A percentile compares a stretch with the other conserved stretches of the same genome.
phyloP scores from a whole-genome alignment of 176 grass and related monocot species.

The Oryza glumipatula region DNA sequence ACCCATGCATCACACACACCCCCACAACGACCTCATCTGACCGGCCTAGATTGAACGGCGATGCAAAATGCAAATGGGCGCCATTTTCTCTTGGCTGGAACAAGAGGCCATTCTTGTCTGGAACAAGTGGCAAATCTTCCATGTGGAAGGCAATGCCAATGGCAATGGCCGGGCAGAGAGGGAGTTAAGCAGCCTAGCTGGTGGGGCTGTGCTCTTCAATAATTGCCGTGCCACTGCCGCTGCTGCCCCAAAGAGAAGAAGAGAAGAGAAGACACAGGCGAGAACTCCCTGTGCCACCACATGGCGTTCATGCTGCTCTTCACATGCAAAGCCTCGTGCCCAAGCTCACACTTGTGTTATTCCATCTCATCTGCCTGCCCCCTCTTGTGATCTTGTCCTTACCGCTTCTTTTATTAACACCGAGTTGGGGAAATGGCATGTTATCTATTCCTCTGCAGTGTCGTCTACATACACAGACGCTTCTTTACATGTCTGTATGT shows the following conservation, averaged over 20 bases:
- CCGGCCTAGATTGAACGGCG: neutral
- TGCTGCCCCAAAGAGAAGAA: neutral
- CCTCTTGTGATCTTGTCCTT: neutral
- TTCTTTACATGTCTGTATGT: neutral
- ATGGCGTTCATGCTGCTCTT: neutral
- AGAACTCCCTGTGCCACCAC: constrained; percentile 1
- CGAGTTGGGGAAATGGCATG: neutral
- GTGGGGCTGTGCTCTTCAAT: constrained; percentile 1
- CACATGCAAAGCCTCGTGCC: constrained; percentile 20
- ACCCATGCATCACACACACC: neutral
- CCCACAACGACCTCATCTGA: neutral
- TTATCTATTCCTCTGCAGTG: constrained; percentile 15
- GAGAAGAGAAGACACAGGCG: neutral
- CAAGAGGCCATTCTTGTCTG: neutral
- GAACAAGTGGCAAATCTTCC: constrained; percentile 3
- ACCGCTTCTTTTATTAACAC: neutral
- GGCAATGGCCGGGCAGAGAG: neutral
- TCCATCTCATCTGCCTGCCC: neutral
- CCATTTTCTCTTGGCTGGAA: neutral
- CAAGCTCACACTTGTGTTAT: neutral
- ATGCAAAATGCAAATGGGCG: neutral
- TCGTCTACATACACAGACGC: neutral
- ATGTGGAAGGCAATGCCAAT: constrained; percentile 1
- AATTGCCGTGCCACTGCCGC: neutral
- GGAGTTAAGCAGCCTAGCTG: neutral